Percentiles rank a stretch among this genome's conserved stretches.
Conservation (phyloP, 805 yeast species). For the Huiozyma sinensis region DNA sequence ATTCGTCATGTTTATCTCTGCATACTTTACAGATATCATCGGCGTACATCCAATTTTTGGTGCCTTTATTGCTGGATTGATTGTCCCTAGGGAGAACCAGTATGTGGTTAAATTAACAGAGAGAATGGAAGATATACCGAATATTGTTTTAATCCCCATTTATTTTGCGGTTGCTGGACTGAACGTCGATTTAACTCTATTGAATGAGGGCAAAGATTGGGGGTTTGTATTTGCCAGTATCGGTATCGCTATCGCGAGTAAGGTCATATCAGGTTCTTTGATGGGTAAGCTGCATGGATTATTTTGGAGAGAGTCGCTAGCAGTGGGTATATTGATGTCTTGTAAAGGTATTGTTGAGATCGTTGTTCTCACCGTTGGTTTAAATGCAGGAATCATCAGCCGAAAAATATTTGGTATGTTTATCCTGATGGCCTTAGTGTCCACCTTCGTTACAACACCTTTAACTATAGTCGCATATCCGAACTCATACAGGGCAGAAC, state of each 20-base stretch:
- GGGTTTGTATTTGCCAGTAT: slow-evolving; percentile 63
- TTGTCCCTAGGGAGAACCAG: slow-evolving; percentile 67
- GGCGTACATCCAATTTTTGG: slow-evolving; percentile 86
- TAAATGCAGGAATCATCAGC: slow-evolving; percentile 57
- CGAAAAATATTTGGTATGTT: slow-evolving; percentile 67
- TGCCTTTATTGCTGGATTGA: slow-evolving; percentile 66
- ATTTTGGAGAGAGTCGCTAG: slow-evolving; percentile 59
- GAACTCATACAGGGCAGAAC: slow-evolving; percentile 43
- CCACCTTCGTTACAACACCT: slow-evolving; percentile 76
- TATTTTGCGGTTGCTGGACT: slow-evolving; percentile 76
- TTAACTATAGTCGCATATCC: slow-evolving; percentile 56
- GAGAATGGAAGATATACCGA: slow-evolving; percentile 68
- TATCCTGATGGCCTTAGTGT: slow-evolving; percentile 68
- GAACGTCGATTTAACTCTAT: slow-evolving; percentile 52
- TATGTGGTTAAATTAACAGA: slow-evolving; percentile 61
- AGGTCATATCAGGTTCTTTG: slow-evolving; percentile 54
- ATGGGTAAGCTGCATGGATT: slow-evolving; percentile 55
- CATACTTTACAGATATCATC: slow-evolving; percentile 72
- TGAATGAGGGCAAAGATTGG: slow-evolving; percentile 64
- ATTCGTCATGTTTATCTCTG: slow-evolving; percentile 47
- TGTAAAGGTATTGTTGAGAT: slow-evolving; percentile 85
- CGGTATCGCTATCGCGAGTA: slow-evolving; percentile 56
- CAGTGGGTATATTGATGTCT: slow-evolving; percentile 76
- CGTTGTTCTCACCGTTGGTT: slow-evolving; percentile 65
- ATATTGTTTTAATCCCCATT: slow-evolving; percentile 59